These are phyloP conservation scores for Thielaviopsis musarum DNA, from an alignment of 2,329 filamentous ascomycete genomes.

Conservation along the genomic window DNA sequence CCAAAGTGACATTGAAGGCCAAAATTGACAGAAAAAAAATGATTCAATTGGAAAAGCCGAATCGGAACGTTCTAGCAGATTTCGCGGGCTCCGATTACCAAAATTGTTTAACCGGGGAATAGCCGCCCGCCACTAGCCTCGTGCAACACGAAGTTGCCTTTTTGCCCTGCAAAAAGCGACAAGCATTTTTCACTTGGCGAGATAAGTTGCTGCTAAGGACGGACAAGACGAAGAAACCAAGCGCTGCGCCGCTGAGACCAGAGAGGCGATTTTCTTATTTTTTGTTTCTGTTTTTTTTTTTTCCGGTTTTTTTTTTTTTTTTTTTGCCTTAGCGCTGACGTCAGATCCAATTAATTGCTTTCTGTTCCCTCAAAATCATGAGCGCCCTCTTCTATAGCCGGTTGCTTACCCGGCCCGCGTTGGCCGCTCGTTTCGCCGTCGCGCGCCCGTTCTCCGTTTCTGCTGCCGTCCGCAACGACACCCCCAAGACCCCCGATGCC, in stretches of 20 bases:
- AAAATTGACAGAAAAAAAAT: not conserved
- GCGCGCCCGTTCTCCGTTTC: conserved; percentile 14
- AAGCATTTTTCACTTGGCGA: not conserved
- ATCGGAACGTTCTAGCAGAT: conserved; percentile 11
- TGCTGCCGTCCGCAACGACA: conserved; percentile 12
- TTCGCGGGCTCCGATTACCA: not conserved
- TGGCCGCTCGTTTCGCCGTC: not conserved
- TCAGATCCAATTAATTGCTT: not conserved
- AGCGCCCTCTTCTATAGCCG: conserved; percentile 10
- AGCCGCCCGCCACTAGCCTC: conserved; percentile 5
- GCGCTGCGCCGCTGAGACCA: not conserved
- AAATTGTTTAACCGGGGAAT: conserved; percentile 5
- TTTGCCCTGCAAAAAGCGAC: not conserved
- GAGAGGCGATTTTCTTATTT: not conserved
- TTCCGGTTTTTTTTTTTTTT: not conserved
- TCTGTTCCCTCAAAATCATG: conserved; percentile 3
- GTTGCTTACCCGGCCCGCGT: conserved; percentile 9
- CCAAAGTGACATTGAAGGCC: not conserved
- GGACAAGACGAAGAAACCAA: not conserved
- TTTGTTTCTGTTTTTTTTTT: not conserved
- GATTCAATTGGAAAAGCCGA: not conserved
- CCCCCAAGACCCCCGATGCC: not conserved
- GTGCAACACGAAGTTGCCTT: not conserved
- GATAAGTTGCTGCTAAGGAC: not conserved
- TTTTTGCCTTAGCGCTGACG: not conserved